These are phyloP conservation scores for Eruca vesicaria DNA, from an alignment of 441 rosid genomes.

Conservation along the genomic window DNA sequence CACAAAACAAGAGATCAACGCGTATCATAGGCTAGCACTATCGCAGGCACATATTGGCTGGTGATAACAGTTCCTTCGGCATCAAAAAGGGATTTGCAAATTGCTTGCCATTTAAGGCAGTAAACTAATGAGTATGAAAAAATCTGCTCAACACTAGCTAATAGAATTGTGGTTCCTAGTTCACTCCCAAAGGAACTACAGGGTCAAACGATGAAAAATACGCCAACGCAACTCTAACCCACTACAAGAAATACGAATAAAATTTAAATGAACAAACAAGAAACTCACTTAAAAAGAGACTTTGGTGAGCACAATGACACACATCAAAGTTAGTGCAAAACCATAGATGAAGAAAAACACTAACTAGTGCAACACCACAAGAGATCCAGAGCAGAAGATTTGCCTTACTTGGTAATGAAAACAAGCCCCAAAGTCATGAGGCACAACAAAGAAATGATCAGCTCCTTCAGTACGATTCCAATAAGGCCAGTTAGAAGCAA, in stretches of 20 bases:
- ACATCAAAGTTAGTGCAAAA: neutral
- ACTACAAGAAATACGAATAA: neutral
- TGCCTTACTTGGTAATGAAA: slow-evolving; percentile 68
- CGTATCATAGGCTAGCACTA: neutral
- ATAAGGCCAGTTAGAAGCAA: slow-evolving; percentile 79
- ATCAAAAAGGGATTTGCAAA: slow-evolving; percentile 11
- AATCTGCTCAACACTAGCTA: neutral
- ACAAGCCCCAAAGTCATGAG: slow-evolving; percentile 82
- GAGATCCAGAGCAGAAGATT: neutral
- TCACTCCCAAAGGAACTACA: neutral
- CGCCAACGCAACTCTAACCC: neutral
- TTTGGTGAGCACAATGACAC: neutral
- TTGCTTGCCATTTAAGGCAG: neutral
- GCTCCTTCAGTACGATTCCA: slow-evolving; percentile 84
- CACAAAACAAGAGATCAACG: slow-evolving; percentile 17
- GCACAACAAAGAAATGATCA: slow-evolving; percentile 69
- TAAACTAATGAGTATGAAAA: neutral
- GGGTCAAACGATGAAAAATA: neutral
- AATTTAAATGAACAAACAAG: neutral
- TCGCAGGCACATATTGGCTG: neutral
- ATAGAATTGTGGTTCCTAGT: neutral
- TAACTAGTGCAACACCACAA: neutral
- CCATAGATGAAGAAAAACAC: neutral
- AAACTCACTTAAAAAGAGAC: neutral
- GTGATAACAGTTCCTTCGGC: too few species aligned